Evolutionary conservation across 192 early-diverging fungal genomes (phyloP).

Genomic region (Backusella australiensis): DNA sequence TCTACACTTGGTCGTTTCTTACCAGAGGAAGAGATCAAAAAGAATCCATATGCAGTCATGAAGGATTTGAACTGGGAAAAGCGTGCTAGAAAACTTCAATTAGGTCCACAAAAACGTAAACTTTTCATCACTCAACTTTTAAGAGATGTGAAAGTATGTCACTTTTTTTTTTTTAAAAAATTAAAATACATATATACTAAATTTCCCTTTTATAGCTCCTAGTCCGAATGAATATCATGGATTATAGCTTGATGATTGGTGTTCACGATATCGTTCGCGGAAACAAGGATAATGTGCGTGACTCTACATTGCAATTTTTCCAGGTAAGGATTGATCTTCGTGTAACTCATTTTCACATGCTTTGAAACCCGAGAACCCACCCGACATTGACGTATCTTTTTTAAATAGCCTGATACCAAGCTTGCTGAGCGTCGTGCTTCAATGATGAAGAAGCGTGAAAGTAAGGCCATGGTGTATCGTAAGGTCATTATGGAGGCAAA

Average conservation of each 20-base stretch:
- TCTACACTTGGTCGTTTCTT: slow-evolving; percentile 88
- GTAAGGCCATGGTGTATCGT: slow-evolving; percentile 47
- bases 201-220: slow-evolving; percentile 21
- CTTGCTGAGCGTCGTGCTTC: slow-evolving; percentile 46
- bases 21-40: slow-evolving; percentile 70
- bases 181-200: not conserved
- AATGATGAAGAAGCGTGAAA: slow-evolving; percentile 43
- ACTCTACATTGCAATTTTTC: slow-evolving; percentile 87
- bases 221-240: slow-evolving; percentile 57
- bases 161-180: not conserved
- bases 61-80: slow-evolving; percentile 97
- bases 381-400: not conserved
- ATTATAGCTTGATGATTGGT: slow-evolving; percentile 96
- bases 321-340: slow-evolving; percentile 21
- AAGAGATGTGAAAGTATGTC: slow-evolving; percentile 77
- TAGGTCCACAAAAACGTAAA: slow-evolving; percentile 81
- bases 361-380: not conserved
- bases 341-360: not conserved
- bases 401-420: slow-evolving; percentile 28
- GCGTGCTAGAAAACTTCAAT: slow-evolving; percentile 64
- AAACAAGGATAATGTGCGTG: slow-evolving; percentile 89
- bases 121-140: slow-evolving; percentile 85
- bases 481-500: slow-evolving; percentile 55
- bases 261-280: slow-evolving; percentile 86
- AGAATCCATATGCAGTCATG: slow-evolving; percentile 84